Percentiles rank a stretch among this genome's conserved stretches.
These are phyloP conservation scores for Phaeotremella fagi DNA, from an alignment of 768 basidiomycete genomes.

Conservation along the genomic window DNA sequence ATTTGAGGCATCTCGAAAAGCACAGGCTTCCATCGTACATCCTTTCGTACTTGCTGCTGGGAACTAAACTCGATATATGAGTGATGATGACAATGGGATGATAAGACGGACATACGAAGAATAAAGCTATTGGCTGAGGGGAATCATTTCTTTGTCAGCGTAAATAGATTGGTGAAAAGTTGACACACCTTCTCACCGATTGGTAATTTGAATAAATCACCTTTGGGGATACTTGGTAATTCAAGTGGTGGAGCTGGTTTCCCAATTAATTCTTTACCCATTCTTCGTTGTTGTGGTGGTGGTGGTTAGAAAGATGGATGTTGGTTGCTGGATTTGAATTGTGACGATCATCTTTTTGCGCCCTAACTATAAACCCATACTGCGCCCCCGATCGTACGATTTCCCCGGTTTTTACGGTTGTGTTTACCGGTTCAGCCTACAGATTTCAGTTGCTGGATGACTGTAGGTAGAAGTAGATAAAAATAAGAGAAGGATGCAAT, in stretches of 20 bases:
- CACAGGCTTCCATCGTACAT: conserved; percentile 76
- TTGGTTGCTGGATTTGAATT: no score
- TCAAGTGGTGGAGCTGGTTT: conserved; percentile 64
- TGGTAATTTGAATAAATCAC: conserved; percentile 57
- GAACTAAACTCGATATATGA: conserved; percentile 16
- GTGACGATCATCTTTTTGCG: no score
- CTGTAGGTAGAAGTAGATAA: no score
- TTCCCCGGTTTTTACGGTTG: no score
- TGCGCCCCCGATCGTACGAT: no score
- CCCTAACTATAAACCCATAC: no score
- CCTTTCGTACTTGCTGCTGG: conserved; percentile 59
- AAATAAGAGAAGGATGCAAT: no score
- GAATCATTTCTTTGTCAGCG: not conserved
- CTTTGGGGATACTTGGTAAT: conserved; percentile 60
- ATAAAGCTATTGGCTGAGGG: conserved; percentile 61
- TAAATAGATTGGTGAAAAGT: not conserved
- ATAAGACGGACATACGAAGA: conserved; percentile 66
- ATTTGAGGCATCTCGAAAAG: conserved; percentile 71
- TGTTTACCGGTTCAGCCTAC: no score
- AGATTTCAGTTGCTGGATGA: no score
- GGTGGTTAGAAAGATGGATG: no score
- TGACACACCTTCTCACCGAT: conserved; percentile 38
- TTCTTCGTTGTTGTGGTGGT: conserved; percentile 1
- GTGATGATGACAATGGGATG: not conserved
- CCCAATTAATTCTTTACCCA: conserved; percentile 54